phyloP scores from a whole-genome alignment of 768 basidiomycete species.

The Panaeolus cyanescens region DNA sequence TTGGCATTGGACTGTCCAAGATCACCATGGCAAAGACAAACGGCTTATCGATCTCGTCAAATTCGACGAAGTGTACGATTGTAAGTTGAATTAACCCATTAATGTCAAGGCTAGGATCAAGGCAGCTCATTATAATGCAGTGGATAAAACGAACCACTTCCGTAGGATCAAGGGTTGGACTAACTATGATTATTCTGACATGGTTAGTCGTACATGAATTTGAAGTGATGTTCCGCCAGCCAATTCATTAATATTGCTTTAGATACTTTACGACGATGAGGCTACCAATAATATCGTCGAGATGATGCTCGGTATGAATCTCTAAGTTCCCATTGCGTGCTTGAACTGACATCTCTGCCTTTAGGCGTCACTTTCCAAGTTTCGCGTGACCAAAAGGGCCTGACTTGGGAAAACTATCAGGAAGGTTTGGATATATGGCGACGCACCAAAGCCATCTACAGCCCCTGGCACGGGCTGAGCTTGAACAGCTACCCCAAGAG shows the following conservation, averaged over 20 bases:
- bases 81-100: not conserved
- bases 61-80: not conserved
- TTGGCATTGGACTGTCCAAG: not conserved
- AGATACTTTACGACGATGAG: not conserved
- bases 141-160: not conserved
- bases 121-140: too few relatives aligned
- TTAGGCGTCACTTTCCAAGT: not conserved
- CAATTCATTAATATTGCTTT: not conserved
- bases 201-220: not conserved
- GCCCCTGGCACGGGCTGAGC: too few relatives aligned
- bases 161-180: not conserved
- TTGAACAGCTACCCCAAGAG: too few relatives aligned
- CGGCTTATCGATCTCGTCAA: not conserved
- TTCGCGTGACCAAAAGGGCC: not conserved
- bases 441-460: too few relatives aligned
- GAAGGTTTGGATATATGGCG: not conserved
- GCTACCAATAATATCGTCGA: not conserved
- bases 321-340: not conserved
- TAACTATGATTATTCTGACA: not conserved
- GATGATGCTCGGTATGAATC: not conserved
- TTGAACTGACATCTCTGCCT: too few relatives aligned
- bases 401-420: slow-evolving; percentile 1
- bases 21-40: not conserved
- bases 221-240: not conserved
- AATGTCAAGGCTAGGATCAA: not conserved